phyloP scores from a whole-genome alignment of 306 rosid species.

The Vigna unguiculata region DNA sequence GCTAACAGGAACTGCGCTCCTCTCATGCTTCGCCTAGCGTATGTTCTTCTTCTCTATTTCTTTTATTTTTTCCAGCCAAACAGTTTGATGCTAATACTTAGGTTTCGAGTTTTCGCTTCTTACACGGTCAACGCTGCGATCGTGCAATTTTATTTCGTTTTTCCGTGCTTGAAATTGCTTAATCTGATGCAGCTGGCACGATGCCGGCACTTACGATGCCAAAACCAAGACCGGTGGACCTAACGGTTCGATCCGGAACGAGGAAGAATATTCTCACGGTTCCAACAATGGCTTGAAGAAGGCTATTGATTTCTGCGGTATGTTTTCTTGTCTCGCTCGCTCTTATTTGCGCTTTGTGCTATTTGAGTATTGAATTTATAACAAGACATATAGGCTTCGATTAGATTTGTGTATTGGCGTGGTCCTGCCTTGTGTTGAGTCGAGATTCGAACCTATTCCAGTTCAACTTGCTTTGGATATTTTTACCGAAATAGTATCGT shows the following conservation, averaged over 20 bases:
- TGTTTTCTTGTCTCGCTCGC: background rate
- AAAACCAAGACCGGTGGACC: constrained; percentile 85
- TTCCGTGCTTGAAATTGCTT: background rate
- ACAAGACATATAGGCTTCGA: background rate
- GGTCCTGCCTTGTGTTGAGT: background rate
- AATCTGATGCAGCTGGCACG: constrained; percentile 78
- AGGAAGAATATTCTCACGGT: constrained; percentile 84
- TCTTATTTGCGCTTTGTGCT: background rate
- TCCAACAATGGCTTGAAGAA: constrained; percentile 86
- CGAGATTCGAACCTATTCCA: constrained; percentile 18
- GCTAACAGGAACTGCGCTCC: constrained; percentile 86
- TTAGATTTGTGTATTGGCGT: background rate
- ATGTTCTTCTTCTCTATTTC: constrained; percentile 29
- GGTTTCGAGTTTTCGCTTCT: constrained; percentile 13
- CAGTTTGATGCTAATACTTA: background rate
- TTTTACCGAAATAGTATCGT: background rate
- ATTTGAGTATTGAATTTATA: background rate
- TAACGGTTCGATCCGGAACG: constrained; percentile 86
- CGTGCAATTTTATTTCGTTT: background rate
- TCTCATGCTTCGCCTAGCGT: constrained; percentile 94
- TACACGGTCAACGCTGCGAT: constrained; percentile 39
- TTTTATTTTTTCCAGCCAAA: background rate
- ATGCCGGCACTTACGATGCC: constrained; percentile 92
- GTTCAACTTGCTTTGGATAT: background rate
- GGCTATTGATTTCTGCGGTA: constrained; percentile 88